These are phyloP conservation scores for Hypoxylon cercidicola DNA, from an alignment of 495 filamentous ascomycete species.

Conservation along the genomic window DNA sequence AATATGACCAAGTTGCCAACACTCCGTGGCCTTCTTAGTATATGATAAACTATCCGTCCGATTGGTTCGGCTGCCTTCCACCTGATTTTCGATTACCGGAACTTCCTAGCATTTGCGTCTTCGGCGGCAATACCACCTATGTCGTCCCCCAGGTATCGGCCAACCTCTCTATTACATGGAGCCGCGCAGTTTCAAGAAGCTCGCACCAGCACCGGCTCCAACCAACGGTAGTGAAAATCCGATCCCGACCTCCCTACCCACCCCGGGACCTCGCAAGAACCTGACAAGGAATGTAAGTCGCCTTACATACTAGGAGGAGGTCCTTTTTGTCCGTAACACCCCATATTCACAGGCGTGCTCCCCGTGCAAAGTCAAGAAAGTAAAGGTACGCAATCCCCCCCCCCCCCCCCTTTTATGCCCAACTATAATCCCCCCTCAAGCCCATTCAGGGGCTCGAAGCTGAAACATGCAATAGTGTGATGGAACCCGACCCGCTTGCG, in stretches of 20 bases:
- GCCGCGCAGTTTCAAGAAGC: conserved; percentile 31
- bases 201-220: conserved; percentile 29
- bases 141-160: neutral
- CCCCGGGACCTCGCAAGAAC: conserved; percentile 26
- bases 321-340: conserved; percentile 21
- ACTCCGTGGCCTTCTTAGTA: conserved; percentile 2
- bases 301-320: conserved; percentile 9
- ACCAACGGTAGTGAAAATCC: conserved; percentile 3
- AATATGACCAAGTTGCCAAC: conserved; percentile 5
- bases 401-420: neutral
- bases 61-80: conserved; percentile 12
- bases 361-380: conserved; percentile 35
- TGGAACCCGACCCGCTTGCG: conserved; percentile 30
- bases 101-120: conserved; percentile 2
- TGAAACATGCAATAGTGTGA: conserved; percentile 29
- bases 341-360: conserved; percentile 34
- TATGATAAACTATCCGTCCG: conserved; percentile 3
- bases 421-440: neutral
- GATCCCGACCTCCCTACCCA: conserved; percentile 9
- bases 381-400: conserved; percentile 32
- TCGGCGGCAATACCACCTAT: conserved; percentile 11
- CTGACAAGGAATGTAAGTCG: conserved; percentile 36
- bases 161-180: conserved; percentile 29
- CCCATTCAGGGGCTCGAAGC: conserved; percentile 7
- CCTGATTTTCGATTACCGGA: conserved; percentile 5